Evolutionary conservation across 1,139 yeast genomes (phyloP).

Genomic region (Kodamaea sp.): DNA sequence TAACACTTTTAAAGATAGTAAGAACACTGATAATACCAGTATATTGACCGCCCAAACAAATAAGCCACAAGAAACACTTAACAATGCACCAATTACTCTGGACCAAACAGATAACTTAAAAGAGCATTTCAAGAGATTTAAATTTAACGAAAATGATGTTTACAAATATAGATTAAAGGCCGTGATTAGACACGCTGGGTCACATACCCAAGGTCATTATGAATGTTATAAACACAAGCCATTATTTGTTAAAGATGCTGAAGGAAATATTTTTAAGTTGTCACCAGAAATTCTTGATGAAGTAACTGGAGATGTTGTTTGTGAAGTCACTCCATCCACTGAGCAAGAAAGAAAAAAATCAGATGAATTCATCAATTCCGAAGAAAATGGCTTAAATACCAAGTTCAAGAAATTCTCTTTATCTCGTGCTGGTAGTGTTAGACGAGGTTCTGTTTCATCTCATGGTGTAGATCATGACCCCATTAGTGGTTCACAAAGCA

Average conservation of each 20-base stretch:
- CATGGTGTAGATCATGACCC: neutral
- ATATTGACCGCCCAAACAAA: slow-evolving; percentile 2
- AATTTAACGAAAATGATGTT: slow-evolving; percentile 42
- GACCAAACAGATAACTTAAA: slow-evolving; percentile 39
- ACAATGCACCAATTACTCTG: slow-evolving; percentile 38
- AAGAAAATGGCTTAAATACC: neutral
- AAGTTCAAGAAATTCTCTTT: slow-evolving; percentile 15
- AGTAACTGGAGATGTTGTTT: slow-evolving; percentile 8
- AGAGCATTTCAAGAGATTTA: slow-evolving; percentile 38
- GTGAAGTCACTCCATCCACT: slow-evolving; percentile 1
- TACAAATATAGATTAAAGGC: slow-evolving; percentile 64
- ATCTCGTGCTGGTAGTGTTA: slow-evolving; percentile 8
- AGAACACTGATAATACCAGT: slow-evolving; percentile 5
- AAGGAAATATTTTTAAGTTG: slow-evolving; percentile 45
- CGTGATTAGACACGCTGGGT: slow-evolving; percentile 79
- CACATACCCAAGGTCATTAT: slow-evolving; percentile 88
- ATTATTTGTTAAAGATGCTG: slow-evolving; percentile 48
- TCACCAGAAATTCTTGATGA: slow-evolving; percentile 44
- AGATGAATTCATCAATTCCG: slow-evolving; percentile 1
- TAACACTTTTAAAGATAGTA: slow-evolving; percentile 13
- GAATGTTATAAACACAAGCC: slow-evolving; percentile 77
- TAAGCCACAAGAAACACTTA: slow-evolving; percentile 26
- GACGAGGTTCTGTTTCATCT: neutral
- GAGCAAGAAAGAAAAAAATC: neutral
- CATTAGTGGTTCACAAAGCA: slow-evolving; percentile 6